Evolutionary conservation across 2,329 filamentous ascomycete genomes (phyloP), one percentile per base, ranked within the genome.

Genomic region (Ophiostoma angusticollis): DNA sequence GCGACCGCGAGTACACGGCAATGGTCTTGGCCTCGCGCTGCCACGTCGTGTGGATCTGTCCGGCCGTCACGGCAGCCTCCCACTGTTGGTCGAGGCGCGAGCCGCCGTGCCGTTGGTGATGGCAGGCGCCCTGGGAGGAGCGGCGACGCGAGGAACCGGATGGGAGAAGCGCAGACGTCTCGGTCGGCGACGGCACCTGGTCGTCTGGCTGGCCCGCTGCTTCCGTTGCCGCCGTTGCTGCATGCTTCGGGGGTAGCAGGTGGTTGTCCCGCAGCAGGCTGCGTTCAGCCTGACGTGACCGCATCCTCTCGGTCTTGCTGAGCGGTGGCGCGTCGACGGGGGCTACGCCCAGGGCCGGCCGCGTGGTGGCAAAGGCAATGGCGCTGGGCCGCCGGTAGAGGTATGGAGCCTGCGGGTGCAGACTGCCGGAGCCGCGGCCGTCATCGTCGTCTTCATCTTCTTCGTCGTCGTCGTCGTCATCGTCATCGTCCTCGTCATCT

Each of bases 31-130:
- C 69, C 64, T 96, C 89, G 45, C 87, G 76, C 58, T 82, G 79
- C 86, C 87, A 96, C 5, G 85, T 93, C 5, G 87, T 95, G 38
- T 80, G 78, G 47, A 96, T 87, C 53, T 77, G 72, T 9, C 86
- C 85, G 0, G 80, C 73, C 1, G 75, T 71, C 9, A 95, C 82
- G 0, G 87, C 89, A 45, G 86, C 81, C 45, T 89, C 80, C 85
- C 85, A 93, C 53, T 84, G 80, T 50, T 76, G 70, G 49, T 80
- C 74, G 36, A 87, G 5, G 67, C 47, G 14, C 60, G 60, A 39
- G 54, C 50, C 9, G 43, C 47, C 33, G 54, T 56, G 48, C 58
- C 32, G 5, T 39, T 45, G 39, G 31, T 35, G 18, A 39, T 44
- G 29, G 41, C 40, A 8, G 22, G 23, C 23, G 5, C 16, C 12